These are phyloP conservation scores for Candida sp. DNA, from an alignment of 1,139 yeast species.

Conservation along the genomic window DNA sequence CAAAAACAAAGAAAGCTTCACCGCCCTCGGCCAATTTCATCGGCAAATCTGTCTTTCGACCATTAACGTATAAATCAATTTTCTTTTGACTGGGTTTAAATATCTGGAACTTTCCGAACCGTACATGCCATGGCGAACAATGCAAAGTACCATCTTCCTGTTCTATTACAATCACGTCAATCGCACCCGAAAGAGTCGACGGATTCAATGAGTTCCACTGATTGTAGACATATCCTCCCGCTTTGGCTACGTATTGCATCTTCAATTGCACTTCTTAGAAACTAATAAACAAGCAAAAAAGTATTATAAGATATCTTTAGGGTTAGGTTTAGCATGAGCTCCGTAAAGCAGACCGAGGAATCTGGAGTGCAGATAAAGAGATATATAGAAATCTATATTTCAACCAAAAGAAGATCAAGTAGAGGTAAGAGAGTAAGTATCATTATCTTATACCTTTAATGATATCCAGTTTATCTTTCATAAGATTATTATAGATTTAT, in stretches of 20 bases:
- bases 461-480: too few species aligned
- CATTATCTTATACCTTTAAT: too few species aligned
- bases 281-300: not conserved
- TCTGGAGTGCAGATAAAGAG: not conserved
- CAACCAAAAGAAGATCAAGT: too few species aligned
- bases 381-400: too few species aligned
- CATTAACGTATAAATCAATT: constrained; percentile 86
- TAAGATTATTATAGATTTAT: too few species aligned
- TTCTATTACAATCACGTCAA: constrained; percentile 95
- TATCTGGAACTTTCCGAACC: constrained; percentile 93
- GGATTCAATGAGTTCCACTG: constrained; percentile 98
- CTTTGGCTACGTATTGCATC: constrained; percentile 97
- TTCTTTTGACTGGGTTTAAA: constrained; percentile 96
- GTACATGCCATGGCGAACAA: constrained; percentile 95
- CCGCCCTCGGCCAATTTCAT: constrained; percentile 99
- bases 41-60: constrained; percentile 74
- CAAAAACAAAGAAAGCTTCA: constrained; percentile 96
- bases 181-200: constrained; percentile 94
- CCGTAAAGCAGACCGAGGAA: not conserved
- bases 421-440: too few species aligned
- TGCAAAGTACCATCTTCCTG: constrained; percentile 78
- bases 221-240: constrained; percentile 90
- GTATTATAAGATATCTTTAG: not conserved
- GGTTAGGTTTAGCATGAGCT: not conserved
- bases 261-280: not conserved